Evolutionary conservation across 2,329 filamentous ascomycete species (phyloP).

Genomic region (Macroventuria anomochaeta): DNA sequence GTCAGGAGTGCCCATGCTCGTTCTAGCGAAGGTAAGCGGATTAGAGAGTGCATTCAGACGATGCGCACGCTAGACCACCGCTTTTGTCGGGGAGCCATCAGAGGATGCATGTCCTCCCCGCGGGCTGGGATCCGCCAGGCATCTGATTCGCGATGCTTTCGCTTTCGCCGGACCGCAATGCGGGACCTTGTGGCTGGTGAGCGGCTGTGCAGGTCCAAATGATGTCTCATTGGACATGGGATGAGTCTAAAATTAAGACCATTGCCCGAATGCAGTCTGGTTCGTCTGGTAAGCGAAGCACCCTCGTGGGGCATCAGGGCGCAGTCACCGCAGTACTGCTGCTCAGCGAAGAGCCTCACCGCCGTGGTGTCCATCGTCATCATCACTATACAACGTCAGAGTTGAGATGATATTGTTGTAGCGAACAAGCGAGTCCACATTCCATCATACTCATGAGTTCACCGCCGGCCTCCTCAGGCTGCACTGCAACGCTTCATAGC

Average conservation of each 20-base stretch:
- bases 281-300: constrained; percentile 23
- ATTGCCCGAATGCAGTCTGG: constrained; percentile 28
- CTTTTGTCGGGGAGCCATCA: constrained; percentile 36
- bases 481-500: constrained; percentile 9
- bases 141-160: constrained; percentile 34
- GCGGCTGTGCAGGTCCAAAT: constrained; percentile 27
- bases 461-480: constrained; percentile 4
- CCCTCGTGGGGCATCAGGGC: constrained; percentile 22
- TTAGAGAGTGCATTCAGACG: constrained; percentile 28
- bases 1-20: constrained; percentile 28
- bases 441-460: background rate
- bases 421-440: background rate
- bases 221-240: constrained; percentile 26
- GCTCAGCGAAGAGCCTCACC: constrained; percentile 27
- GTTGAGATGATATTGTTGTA: background rate
- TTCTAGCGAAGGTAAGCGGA: constrained; percentile 42
- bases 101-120: constrained; percentile 17
- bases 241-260: constrained; percentile 26
- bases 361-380: constrained; percentile 12
- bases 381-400: constrained; percentile 7
- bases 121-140: constrained; percentile 21
- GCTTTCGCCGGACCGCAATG: constrained; percentile 29
- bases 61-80: constrained; percentile 39
- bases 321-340: constrained; percentile 22
- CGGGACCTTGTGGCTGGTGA: constrained; percentile 33